A percentile compares a stretch with the other conserved stretches of the same genome.
phyloP scores from a whole-genome alignment of 805 yeast species.

The Candida boidinii region DNA sequence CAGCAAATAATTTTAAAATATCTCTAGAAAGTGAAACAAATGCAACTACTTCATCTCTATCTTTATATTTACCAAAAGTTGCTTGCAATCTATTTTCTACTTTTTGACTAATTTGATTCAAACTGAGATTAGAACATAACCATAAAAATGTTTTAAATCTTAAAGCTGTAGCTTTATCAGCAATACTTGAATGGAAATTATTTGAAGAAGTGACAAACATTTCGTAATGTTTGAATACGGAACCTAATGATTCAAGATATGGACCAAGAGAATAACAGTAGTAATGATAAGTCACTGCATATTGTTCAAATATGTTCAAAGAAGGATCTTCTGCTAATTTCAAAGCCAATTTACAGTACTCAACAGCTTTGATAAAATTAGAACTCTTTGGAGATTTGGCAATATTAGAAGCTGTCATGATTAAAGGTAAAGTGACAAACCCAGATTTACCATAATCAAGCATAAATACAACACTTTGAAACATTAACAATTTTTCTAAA shows the following conservation, averaged over 20 bases:
- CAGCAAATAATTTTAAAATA: constrained; percentile 3
- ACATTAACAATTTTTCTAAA: constrained; percentile 24
- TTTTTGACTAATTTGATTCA: constrained; percentile 4
- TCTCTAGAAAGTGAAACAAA: constrained; percentile 1
- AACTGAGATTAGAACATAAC: constrained; percentile 8
- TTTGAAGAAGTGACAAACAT: constrained; percentile 9
- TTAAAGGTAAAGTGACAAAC: constrained; percentile 29
- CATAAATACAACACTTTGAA: constrained; percentile 26
- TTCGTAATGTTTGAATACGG: constrained; percentile 19
- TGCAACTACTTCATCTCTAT: not conserved
- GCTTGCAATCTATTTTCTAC: constrained; percentile 1
- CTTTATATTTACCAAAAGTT: constrained; percentile 1
- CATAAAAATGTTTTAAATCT: constrained; percentile 10
- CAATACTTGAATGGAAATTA: not conserved
- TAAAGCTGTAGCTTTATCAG: constrained; percentile 2
- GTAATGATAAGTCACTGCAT: constrained; percentile 30
- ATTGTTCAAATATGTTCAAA: constrained; percentile 24
- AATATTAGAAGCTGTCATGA: constrained; percentile 29
- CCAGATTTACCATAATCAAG: constrained; percentile 32
- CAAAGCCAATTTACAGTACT: constrained; percentile 32
- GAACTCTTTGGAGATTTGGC: constrained; percentile 20
- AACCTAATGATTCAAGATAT: constrained; percentile 30
- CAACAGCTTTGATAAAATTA: constrained; percentile 30
- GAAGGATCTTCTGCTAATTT: constrained; percentile 24
- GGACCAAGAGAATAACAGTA: constrained; percentile 34